Evolutionary conservation across 805 yeast genomes (phyloP).

Genomic region (Tetrapisispora iriomotensis): DNA sequence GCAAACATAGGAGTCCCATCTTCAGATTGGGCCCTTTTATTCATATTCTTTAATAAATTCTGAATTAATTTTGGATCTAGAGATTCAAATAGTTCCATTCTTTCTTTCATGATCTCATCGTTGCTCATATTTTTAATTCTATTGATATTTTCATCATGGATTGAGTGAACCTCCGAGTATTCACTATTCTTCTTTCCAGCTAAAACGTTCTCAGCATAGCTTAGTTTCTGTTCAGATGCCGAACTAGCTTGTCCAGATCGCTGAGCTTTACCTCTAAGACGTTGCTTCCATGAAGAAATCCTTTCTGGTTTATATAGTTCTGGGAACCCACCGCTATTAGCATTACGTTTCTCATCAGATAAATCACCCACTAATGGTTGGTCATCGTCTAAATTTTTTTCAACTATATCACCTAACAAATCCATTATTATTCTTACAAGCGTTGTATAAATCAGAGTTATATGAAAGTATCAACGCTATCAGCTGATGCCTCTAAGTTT

Average conservation of each 20-base stretch:
- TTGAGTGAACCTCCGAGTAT: conserved; percentile 56
- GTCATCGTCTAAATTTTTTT: conserved; percentile 34
- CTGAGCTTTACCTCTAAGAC: conserved; percentile 17
- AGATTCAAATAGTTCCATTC: conserved; percentile 53
- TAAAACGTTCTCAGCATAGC: neutral
- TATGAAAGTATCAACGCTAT: too few species aligned
- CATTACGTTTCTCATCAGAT: neutral
- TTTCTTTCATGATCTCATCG: conserved; percentile 54
- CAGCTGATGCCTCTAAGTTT: too few species aligned
- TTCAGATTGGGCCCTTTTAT: conserved; percentile 32
- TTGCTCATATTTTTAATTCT: conserved; percentile 51
- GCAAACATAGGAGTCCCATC: conserved; percentile 32
- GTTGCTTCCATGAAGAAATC: conserved; percentile 43
- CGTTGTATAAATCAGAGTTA: too few species aligned
- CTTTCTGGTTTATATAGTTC: conserved; percentile 28
- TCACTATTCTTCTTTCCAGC: neutral
- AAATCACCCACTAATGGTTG: neutral
- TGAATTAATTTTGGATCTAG: conserved; percentile 62
- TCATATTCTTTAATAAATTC: conserved; percentile 47
- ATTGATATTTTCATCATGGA: conserved; percentile 66
- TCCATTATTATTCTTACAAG: conserved; percentile 38
- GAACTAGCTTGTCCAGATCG: neutral
- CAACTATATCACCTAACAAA: conserved; percentile 63
- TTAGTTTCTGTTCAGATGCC: conserved; percentile 1
- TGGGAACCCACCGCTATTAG: conserved; percentile 24